Conservation (phyloP, 1,139 yeast species). For the Saccharomyces hybrid region DNA sequence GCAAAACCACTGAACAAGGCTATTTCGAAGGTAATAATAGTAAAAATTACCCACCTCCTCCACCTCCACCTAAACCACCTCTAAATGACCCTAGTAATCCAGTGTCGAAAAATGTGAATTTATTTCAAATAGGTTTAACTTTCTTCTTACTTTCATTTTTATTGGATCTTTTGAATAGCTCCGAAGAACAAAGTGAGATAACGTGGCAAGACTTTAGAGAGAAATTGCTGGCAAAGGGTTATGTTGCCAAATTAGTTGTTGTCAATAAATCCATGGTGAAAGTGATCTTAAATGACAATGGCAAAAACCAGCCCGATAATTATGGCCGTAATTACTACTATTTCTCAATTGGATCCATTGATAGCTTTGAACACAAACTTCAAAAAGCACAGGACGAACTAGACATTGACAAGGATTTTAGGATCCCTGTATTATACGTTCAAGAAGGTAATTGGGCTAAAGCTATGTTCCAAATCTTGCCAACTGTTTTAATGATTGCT, state of each 20-base stretch:
- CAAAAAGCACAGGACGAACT: constrained; percentile 54
- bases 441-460: constrained; percentile 54
- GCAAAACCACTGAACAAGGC: not conserved
- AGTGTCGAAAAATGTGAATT: constrained; percentile 29
- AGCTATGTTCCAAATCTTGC: constrained; percentile 53
- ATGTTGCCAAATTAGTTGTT: constrained; percentile 60
- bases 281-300: constrained; percentile 59
- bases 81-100: constrained; percentile 29
- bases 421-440: constrained; percentile 57
- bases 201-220: constrained; percentile 63
- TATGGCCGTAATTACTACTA: constrained; percentile 42
- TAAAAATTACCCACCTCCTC: not conserved
- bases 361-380: constrained; percentile 63
- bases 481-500: constrained; percentile 62
- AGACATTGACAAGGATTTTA: constrained; percentile 49
- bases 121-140: constrained; percentile 31
- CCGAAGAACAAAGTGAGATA: constrained; percentile 33
- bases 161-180: constrained; percentile 25
- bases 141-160: constrained; percentile 29
- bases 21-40: not conserved
- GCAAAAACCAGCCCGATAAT: constrained; percentile 38
- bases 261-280: constrained; percentile 58
- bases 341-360: constrained; percentile 69
- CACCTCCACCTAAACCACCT: constrained; percentile 5
- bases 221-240: constrained; percentile 53